Percentiles rank a stretch among this genome's conserved stretches.
phyloP scores from a whole-genome alignment of 106 monocot species.

The Agapanthus africanus region DNA sequence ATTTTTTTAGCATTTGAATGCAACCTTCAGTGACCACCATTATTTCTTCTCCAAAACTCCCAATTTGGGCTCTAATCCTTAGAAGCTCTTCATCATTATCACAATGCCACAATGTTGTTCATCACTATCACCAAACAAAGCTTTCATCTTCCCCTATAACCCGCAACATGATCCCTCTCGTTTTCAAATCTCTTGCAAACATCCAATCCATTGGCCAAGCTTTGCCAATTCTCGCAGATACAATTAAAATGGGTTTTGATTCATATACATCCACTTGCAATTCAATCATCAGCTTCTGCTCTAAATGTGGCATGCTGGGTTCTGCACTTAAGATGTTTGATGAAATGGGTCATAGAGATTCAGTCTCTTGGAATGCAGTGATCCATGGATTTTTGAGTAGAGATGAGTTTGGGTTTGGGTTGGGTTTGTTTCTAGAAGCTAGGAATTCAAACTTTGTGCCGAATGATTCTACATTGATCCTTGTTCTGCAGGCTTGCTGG shows the following conservation, averaged over 20 bases:
- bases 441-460: slow-evolving; percentile 33
- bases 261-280: slow-evolving; percentile 39
- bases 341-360: slow-evolving; percentile 37
- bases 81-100: background rate
- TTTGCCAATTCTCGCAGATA: slow-evolving; percentile 39
- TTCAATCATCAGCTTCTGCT: slow-evolving; percentile 66
- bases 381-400: slow-evolving; percentile 46
- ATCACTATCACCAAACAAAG: slow-evolving; percentile 21
- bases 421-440: slow-evolving; percentile 36
- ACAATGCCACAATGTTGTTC: slow-evolving; percentile 13
- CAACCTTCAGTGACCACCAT: too few relatives aligned
- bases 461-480: slow-evolving; percentile 59
- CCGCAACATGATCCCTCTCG: slow-evolving; percentile 26
- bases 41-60: background rate
- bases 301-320: slow-evolving; percentile 36
- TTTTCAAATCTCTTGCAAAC: slow-evolving; percentile 47
- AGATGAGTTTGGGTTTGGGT: slow-evolving; percentile 23
- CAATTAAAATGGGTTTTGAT: slow-evolving; percentile 40
- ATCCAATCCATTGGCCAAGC: slow-evolving; percentile 29
- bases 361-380: slow-evolving; percentile 75
- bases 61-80: background rate
- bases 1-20: too few relatives aligned
- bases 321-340: slow-evolving; percentile 38
- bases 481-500: slow-evolving; percentile 67
- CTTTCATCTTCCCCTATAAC: background rate